Conservation (phyloP, 1,284 basidiomycete species). For the Chondrostereum purpureum region DNA sequence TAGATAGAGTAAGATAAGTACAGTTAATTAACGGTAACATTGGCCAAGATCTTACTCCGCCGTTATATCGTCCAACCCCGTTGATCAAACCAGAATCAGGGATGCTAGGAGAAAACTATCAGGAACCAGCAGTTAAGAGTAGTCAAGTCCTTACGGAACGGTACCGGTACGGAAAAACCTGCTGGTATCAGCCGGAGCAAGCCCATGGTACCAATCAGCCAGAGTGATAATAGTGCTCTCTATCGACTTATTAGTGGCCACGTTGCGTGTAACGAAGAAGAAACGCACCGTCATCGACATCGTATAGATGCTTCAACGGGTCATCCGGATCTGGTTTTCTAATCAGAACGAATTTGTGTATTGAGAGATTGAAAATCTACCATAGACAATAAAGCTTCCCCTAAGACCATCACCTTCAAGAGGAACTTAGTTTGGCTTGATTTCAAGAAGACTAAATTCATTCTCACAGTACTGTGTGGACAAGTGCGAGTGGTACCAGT, state of each 20-base stretch:
- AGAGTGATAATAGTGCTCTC: slow-evolving; percentile 21
- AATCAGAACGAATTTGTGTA: not conserved
- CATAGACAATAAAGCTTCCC: slow-evolving; percentile 26
- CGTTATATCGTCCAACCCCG: slow-evolving; percentile 28
- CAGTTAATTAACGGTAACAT: slow-evolving; percentile 1
- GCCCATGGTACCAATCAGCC: slow-evolving; percentile 30
- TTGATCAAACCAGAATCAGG: slow-evolving; percentile 35
- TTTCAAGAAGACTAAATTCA: slow-evolving; percentile 29
- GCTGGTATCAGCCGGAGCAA: slow-evolving; percentile 26
- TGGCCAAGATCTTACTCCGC: slow-evolving; percentile 8
- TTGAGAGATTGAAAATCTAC: slow-evolving; percentile 6
- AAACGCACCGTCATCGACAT: slow-evolving; percentile 22
- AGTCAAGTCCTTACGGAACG: slow-evolving; percentile 21
- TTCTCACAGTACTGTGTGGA: slow-evolving; percentile 37
- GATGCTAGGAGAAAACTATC: slow-evolving; percentile 14
- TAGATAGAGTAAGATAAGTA: not conserved
- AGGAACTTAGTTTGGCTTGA: no score
- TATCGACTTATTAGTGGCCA: not conserved
- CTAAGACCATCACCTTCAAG: slow-evolving; percentile 10
- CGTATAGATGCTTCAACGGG: slow-evolving; percentile 25
- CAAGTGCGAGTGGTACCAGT: slow-evolving; percentile 32
- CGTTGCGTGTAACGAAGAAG: not conserved
- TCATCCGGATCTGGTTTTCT: slow-evolving; percentile 22
- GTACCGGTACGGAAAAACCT: slow-evolving; percentile 32
- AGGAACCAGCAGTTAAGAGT: slow-evolving; percentile 3